Base-by-base conservation (phyloP, 2,329 filamentous ascomycete species). In the Epichloe gansuensis region DNA sequence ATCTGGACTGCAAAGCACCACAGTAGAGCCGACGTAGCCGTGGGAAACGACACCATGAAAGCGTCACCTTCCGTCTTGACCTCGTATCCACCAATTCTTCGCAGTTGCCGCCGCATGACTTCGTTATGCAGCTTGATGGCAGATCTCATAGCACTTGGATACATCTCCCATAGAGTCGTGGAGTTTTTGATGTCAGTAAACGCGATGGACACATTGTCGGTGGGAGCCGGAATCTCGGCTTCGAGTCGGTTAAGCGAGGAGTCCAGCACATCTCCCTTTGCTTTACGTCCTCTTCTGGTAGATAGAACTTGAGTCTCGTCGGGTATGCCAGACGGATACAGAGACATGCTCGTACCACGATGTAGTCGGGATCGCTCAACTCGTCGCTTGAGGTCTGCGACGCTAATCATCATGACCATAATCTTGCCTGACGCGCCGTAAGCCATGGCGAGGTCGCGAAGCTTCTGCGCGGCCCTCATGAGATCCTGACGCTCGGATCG, bases 101-200 rank as follows among this genome's bases (percentile, higher is more conserved):
- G 84, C 59, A 98, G 74, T 65, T 97, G 91, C 52, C 93, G 81
- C 58, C 93, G 85, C 85, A 98, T 95, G 45, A 96, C 81, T 61
- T 95, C 89, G 67, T 98, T 98, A 75, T 98, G 93, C 59, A 95
- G 84, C 68, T 91, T 94, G 70, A 98, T 98, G 17, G 90, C 90
- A 13, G 90, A 91, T 61, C 91, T 81, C 93, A 98, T 98, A 21
- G 93, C 90, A 55, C 86, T 86, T 0, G 90, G 89, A 64, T 91
- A 94, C 51, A 89, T 89, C 68, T 98, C 93, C 93, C 93, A 98
- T 6, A 98, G 74, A 40, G 87, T 82, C 1, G 93, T 98, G 25
- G 91, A 97, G 71, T 91, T 95, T 74, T 97, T 97, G 76, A 98
- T 98, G 71, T 98, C 93, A 0, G 93, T 98, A 66, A 98, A 98